Conservation (phyloP, 208 protist species). For the Leishmania tarentolae region DNA sequence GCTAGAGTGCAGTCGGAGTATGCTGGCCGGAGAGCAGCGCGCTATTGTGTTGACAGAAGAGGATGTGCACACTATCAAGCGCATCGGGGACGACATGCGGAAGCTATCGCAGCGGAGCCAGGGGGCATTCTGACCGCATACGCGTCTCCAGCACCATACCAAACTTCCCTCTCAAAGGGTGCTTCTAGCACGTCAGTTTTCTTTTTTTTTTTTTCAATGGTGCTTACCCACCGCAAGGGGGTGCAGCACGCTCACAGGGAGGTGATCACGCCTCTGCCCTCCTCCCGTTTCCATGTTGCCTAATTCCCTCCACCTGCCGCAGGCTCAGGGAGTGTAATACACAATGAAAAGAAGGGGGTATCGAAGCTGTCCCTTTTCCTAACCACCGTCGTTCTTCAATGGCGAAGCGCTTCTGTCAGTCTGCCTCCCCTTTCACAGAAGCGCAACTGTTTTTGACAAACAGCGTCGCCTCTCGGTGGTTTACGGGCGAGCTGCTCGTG, state of each 20-base stretch:
- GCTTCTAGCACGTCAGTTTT: not conserved
- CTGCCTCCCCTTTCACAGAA: not conserved
- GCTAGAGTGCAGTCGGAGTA: slow-evolving; percentile 63
- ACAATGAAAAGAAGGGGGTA: not conserved
- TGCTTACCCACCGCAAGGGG: not conserved
- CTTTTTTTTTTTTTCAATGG: not conserved
- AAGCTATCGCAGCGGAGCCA: slow-evolving; percentile 11
- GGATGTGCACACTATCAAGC: slow-evolving; percentile 42
- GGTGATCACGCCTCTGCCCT: too few species aligned
- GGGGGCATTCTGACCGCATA: not conserved
- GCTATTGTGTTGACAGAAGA: slow-evolving; percentile 31
- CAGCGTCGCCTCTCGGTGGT: not conserved
- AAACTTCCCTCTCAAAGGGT: not conserved
- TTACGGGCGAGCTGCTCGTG: not conserved
- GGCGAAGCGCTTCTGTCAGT: slow-evolving; percentile 1
- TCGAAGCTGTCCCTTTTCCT: not conserved
- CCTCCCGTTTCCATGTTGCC: not conserved
- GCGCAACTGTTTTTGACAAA: not conserved
- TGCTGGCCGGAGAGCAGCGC: slow-evolving; percentile 53
- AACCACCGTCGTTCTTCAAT: not conserved
- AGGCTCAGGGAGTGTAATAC: not conserved
- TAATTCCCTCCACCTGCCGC: not conserved
- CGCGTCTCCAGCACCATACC: not conserved
- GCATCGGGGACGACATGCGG: slow-evolving; percentile 33
- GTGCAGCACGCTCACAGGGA: not conserved